phyloP scores from a whole-genome alignment of 1,284 basidiomycete species.

The Irpex rosettiformis region DNA sequence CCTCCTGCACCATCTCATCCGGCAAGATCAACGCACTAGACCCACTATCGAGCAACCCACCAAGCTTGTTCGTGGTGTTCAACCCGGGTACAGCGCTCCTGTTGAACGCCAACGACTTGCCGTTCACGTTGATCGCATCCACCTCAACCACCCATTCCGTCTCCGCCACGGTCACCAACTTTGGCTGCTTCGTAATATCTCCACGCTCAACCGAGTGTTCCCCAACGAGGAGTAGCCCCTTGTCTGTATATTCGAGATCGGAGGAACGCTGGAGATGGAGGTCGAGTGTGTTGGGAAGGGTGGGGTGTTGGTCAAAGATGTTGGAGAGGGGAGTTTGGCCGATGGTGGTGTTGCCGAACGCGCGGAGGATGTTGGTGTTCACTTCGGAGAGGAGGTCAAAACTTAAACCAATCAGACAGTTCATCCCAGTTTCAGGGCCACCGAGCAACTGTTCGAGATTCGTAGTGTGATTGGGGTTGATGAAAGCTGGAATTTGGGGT shows the following conservation, averaged over 20 bases:
- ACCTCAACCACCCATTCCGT: conserved; percentile 23
- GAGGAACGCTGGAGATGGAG: conserved; percentile 23
- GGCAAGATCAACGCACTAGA: background rate
- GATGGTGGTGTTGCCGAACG: conserved; percentile 11
- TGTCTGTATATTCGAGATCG: conserved; percentile 19
- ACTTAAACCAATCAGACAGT: conserved; percentile 20
- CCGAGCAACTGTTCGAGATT: background rate
- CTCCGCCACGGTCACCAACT: conserved; percentile 39
- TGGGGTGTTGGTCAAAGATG: conserved; percentile 21
- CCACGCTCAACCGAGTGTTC: conserved; percentile 20
- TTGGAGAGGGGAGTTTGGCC: conserved; percentile 20
- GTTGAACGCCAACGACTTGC: conserved; percentile 22
- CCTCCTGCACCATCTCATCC: background rate
- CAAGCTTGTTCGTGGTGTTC: background rate
- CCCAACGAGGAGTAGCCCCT: conserved; percentile 25
- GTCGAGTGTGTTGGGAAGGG: conserved; percentile 23
- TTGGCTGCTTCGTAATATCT: conserved; percentile 19
- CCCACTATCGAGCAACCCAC: background rate
- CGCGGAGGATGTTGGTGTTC: conserved; percentile 9
- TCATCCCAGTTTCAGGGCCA: conserved; percentile 14
- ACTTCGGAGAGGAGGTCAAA: conserved; percentile 20
- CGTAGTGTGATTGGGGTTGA: conserved; percentile 18
- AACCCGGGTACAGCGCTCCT: background rate
- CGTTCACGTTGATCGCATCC: conserved; percentile 27
- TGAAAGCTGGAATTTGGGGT: conserved; percentile 19